These are phyloP conservation scores for Pseudogymnoascus sp. DNA, from an alignment of 2,329 filamentous ascomycete genomes.

Conservation along the genomic window DNA sequence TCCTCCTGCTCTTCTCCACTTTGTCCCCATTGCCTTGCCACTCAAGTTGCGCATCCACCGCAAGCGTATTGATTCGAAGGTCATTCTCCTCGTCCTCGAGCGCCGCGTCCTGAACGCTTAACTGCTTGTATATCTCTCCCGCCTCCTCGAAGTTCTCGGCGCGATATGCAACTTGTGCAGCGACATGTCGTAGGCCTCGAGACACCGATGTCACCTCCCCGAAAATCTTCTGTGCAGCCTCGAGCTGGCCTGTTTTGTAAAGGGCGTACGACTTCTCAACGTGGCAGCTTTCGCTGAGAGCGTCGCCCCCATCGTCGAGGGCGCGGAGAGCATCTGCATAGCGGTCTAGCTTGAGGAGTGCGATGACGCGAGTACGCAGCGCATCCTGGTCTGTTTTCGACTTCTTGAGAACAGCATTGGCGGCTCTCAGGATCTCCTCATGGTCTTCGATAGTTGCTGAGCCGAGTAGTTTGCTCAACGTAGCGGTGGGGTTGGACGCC, in stretches of 20 bases:
- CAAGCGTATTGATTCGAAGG: constrained; percentile 67
- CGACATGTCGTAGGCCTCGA: constrained; percentile 40
- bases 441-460: constrained; percentile 59
- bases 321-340: constrained; percentile 69
- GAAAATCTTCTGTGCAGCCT: constrained; percentile 48
- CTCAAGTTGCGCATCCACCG: constrained; percentile 63
- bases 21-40: constrained; percentile 49
- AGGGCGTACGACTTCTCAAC: constrained; percentile 76
- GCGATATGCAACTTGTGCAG: constrained; percentile 65
- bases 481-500: constrained; percentile 27
- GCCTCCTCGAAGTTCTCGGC: constrained; percentile 66
- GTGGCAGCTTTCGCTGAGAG: constrained; percentile 51
- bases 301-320: constrained; percentile 55
- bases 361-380: constrained; percentile 64
- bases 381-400: constrained; percentile 51
- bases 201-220: constrained; percentile 18
- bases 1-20: constrained; percentile 35
- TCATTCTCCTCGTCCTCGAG: constrained; percentile 62
- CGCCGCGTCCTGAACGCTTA: constrained; percentile 41
- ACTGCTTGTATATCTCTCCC: constrained; percentile 52
- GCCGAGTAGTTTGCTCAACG: constrained; percentile 36
- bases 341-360: constrained; percentile 73
- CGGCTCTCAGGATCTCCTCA: constrained; percentile 61
- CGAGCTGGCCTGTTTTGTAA: constrained; percentile 68
- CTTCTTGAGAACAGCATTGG: constrained; percentile 54